These are phyloP conservation scores for Ophiostoma novo-ulmi DNA, from an alignment of 2,329 filamentous ascomycete genomes.

Conservation along the genomic window DNA sequence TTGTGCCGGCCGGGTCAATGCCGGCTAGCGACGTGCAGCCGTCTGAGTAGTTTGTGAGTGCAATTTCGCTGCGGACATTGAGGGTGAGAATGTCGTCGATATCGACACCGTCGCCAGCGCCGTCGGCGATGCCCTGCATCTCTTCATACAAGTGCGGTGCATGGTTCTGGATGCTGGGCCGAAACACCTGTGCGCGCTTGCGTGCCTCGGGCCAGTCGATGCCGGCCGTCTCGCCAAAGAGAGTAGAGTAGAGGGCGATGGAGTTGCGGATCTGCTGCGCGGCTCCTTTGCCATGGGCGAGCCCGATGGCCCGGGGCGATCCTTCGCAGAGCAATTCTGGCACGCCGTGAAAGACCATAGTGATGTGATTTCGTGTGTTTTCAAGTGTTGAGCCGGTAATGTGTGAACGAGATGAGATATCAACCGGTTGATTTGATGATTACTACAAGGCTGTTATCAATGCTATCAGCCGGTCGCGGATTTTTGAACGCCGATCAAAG, in stretches of 20 bases:
- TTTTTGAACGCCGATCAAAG: neutral
- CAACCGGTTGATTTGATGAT: neutral
- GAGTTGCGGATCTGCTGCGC: conserved; percentile 3
- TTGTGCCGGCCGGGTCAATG: neutral
- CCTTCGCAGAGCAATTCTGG: conserved; percentile 8
- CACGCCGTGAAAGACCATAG: conserved; percentile 11
- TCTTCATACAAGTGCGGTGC: conserved; percentile 32
- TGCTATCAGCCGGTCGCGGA: neutral
- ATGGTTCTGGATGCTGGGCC: conserved; percentile 2
- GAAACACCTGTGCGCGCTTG: conserved; percentile 4
- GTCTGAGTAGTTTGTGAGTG: conserved; percentile 21
- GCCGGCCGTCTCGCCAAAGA: conserved; percentile 19
- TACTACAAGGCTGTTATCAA: neutral
- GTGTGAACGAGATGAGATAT: neutral
- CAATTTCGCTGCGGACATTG: conserved; percentile 35
- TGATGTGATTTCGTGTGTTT: neutral
- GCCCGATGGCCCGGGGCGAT: conserved; percentile 16
- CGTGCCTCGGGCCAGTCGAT: conserved; percentile 16
- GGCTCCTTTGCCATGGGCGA: conserved; percentile 16
- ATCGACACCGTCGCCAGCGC: conserved; percentile 41
- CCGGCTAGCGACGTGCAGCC: conserved; percentile 20
- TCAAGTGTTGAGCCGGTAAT: neutral
- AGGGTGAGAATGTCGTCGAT: conserved; percentile 48
- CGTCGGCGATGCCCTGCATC: conserved; percentile 49
- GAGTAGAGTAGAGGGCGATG: conserved; percentile 14